Evolutionary conservation across 2,329 filamentous ascomycete species (phyloP), one percentile per base, ranked within the genome.

Genomic region (Coniochaeta sp.): DNA sequence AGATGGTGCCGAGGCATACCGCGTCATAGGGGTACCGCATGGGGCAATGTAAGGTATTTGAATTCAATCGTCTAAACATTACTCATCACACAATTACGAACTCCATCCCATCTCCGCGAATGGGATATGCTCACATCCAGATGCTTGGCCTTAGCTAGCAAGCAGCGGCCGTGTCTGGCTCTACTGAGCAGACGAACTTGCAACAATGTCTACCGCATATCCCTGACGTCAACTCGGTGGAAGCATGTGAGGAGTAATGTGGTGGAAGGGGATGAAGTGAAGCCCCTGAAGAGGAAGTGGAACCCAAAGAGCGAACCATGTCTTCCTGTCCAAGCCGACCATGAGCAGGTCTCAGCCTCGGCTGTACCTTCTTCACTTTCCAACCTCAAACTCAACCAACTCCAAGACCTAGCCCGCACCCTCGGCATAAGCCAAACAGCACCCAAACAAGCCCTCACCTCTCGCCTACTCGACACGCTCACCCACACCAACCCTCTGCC

Each of bases 361-460:
- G 38, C 6, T 13, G 13, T 10, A 16, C 12, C 24, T 7, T 14
- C 49, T 31, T 33, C 50, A 18, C 40, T 52, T 35, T 16, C 30
- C 13, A 30, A 52, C 14, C 67, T 83, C 27, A 83, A 80, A 60
- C 63, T 70, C 27, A 64, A 69, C 38, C 71, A 81, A 46, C 68
- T 89, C 20, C 81, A 82, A 60, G 68, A 73, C 31, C 65, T 89
- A 32, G 82, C 85, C 6, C 38, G 38, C 12, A 24, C 38, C 13
- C 38, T 42, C 52, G 86, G 85, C 8, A 73, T 83, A 31, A 70
- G 75, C 22, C 75, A 70, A 1, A 72, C 78, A 0, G 86, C 86
- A 5, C 79, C 75, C 4, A 89, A 89, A 61, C 56, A 71, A 1
- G 66, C 72, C 12, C 71, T 89, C 4, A 60, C 72, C 10, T 59